Percentiles rank a stretch among this genome's conserved stretches.
Conservation (phyloP, 2,329 filamentous ascomycete genomes). For the Colletotrichum agaves region DNA sequence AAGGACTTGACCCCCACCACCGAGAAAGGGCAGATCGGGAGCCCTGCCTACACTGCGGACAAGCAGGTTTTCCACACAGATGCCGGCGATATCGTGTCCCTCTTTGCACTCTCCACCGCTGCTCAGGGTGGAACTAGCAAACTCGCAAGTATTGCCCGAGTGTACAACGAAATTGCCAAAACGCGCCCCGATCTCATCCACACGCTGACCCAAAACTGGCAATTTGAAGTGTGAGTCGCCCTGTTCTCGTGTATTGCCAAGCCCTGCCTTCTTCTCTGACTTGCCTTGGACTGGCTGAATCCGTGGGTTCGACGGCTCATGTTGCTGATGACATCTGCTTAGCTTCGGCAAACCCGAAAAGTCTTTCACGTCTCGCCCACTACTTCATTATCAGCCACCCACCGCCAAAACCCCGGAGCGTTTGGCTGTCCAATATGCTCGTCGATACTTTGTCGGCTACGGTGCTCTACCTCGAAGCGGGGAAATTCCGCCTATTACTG, state of each 20-base stretch:
- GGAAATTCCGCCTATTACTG: conserved; percentile 65
- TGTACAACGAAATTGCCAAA: conserved; percentile 72
- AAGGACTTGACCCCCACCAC: conserved; percentile 63
- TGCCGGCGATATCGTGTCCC: conserved; percentile 66
- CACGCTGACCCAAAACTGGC: conserved; percentile 64
- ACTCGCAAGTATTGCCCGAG: conserved; percentile 65
- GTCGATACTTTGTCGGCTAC: conserved; percentile 68
- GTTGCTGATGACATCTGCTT: not conserved
- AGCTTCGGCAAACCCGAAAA: conserved; percentile 63
- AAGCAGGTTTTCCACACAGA: conserved; percentile 74
- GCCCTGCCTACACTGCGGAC: conserved; percentile 68
- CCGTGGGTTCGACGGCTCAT: too few species aligned
- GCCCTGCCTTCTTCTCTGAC: too few species aligned
- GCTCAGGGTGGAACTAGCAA: conserved; percentile 66
- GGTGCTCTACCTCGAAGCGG: conserved; percentile 62
- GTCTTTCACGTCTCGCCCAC: conserved; percentile 59
- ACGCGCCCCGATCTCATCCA: conserved; percentile 70
- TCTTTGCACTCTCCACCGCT: conserved; percentile 65
- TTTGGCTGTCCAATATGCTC: conserved; percentile 69
- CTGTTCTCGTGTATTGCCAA: not conserved
- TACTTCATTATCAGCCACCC: conserved; percentile 66
- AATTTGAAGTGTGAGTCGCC: conserved; percentile 53
- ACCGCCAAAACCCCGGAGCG: conserved; percentile 59
- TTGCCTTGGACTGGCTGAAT: too few species aligned
- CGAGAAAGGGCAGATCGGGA: conserved; percentile 58